Base-by-base conservation (phyloP, 2,329 filamentous ascomycete species). In the Epichloe sp. region DNA sequence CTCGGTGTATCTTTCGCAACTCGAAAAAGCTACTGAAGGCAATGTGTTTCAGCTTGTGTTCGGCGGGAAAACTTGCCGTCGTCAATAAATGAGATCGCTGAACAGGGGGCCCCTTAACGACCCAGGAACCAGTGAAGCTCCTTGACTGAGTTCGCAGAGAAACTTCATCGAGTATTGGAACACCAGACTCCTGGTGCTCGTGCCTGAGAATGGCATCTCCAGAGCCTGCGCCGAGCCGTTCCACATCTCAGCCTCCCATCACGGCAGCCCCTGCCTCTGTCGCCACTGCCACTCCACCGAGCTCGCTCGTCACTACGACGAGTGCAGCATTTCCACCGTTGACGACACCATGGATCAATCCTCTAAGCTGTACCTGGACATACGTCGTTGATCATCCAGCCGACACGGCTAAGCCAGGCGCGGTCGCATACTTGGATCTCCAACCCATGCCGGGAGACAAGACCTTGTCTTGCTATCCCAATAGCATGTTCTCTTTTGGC, bases 391-490 rank as follows among this genome's bases (percentile, higher is more conserved):
- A 64, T 45, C 56, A 60, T 34, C 46, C 57, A 37, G 47, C 56
- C 10, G 54, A 54, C 23, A 56, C 57, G 43, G 62, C 56, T 3
- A 55, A 56, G 26, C 55, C 57, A 8, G 66, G 62, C 6, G 59
- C 62, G 2, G 60, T 66, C 37, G 68, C 67, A 31, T 70, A 63
- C 59, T 56, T 71, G 14, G 68, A 71, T 50, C 51, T 68, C 38
- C 61, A 67, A 44, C 64, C 68, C 7, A 59, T 63, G 19, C 52
- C 61, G n/a, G 65, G 59, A 10, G 66, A 65, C 6, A 67, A 59
- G 34, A 68, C 66, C 2, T 56, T 70, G 44, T 68, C 68, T 3
- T 71, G 68, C 51, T 71, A 71, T 52, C 68, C 68, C 1, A 60
- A 67, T 37, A 63, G 64, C 55, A 71, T 71, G 68, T 70, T 71